Evolutionary conservation across 2,329 filamentous ascomycete genomes (phyloP).

Genomic region (Xylariaceae sp.): DNA sequence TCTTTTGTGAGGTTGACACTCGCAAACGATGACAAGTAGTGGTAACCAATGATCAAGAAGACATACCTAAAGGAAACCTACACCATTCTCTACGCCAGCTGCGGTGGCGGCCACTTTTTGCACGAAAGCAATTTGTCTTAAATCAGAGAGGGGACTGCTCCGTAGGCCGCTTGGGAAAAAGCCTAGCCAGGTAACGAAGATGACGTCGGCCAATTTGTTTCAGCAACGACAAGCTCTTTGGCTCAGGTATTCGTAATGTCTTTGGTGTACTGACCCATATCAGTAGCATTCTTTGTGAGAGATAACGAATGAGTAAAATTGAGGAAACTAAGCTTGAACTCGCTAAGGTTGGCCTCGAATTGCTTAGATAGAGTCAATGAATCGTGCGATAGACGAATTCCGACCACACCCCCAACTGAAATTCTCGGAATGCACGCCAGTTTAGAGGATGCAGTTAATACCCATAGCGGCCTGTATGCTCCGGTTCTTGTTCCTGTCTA

Average conservation of each 20-base stretch:
- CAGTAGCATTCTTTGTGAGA: too few relatives aligned
- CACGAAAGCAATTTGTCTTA: conserved; percentile 61
- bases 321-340: not conserved
- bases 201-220: not conserved
- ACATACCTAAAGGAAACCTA: conserved; percentile 56
- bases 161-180: conserved; percentile 49
- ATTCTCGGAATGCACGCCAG: conserved; percentile 12
- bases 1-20: too few relatives aligned
- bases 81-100: conserved; percentile 47
- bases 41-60: too few relatives aligned
- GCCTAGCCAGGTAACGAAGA: not conserved
- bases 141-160: conserved; percentile 58
- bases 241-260: not conserved
- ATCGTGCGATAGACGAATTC: too few relatives aligned
- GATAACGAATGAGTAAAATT: too few relatives aligned
- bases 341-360: not conserved
- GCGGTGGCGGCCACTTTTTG: conserved; percentile 56
- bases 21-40: too few relatives aligned
- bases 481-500: too few relatives aligned
- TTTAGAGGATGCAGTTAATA: conserved; percentile 3
- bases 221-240: not conserved
- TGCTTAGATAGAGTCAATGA: not conserved
- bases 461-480: too few relatives aligned
- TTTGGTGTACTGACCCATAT: conserved; percentile 43
- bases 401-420: not conserved